These are phyloP conservation scores for Skeletonema tropicum DNA, from an alignment of 108 stramenopile species.

Conservation along the genomic window DNA sequence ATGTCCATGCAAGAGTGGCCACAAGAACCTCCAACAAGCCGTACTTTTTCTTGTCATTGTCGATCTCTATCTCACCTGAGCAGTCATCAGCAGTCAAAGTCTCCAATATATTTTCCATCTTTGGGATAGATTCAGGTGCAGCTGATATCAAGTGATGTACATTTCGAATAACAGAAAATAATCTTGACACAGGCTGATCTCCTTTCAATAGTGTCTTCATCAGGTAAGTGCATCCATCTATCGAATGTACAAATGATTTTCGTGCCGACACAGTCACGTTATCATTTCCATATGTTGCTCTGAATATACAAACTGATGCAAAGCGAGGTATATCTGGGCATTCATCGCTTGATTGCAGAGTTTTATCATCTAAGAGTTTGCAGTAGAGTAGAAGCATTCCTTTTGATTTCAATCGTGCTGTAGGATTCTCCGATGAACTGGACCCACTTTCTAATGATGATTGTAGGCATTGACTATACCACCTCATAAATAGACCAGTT, in stretches of 20 bases:
- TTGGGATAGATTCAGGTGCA: constrained; percentile 44
- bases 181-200: constrained; percentile 38
- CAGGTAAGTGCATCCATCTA: constrained; percentile 41
- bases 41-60: constrained; percentile 15
- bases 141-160: constrained; percentile 65
- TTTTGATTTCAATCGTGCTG: constrained; percentile 29
- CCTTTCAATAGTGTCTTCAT: constrained; percentile 39
- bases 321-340: constrained; percentile 52
- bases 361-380: constrained; percentile 24
- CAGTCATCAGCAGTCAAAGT: background rate
- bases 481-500: constrained; percentile 40
- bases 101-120: constrained; percentile 43
- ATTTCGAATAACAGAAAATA: constrained; percentile 61
- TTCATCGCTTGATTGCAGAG: background rate
- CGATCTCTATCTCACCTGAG: background rate
- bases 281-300: constrained; percentile 67
- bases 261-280: constrained; percentile 26
- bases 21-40: constrained; percentile 44
- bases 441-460: constrained; percentile 28
- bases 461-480: constrained; percentile 15
- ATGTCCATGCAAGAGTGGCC: constrained; percentile 42
- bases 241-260: constrained; percentile 46
- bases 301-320: constrained; percentile 68
- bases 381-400: constrained; percentile 35
- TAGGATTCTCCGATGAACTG: constrained; percentile 37